These are phyloP conservation scores for Lachancea mirantina DNA, from an alignment of 805 yeast species.

Conservation along the genomic window DNA sequence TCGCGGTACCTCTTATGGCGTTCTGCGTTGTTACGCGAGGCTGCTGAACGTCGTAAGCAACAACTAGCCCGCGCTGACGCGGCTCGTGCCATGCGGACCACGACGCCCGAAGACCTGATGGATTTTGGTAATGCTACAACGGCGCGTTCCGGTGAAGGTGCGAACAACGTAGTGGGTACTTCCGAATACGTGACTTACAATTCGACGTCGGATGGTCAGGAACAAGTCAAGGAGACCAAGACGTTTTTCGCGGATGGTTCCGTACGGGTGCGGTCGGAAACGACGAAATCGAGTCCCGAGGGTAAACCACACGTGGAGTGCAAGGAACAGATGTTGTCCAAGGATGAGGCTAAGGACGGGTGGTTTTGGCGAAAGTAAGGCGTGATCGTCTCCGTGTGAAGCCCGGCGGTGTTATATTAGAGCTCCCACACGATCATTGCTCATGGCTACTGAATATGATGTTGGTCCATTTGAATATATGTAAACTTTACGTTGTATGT, in stretches of 20 bases:
- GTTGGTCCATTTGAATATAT: too few relatives aligned
- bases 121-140: too few relatives aligned
- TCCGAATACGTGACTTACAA: slow-evolving; percentile 33
- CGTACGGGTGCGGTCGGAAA: slow-evolving; percentile 33
- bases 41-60: slow-evolving; percentile 33
- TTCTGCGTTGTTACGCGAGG: slow-evolving; percentile 42
- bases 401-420: too few relatives aligned
- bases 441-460: too few relatives aligned
- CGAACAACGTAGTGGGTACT: slow-evolving; percentile 32
- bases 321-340: slow-evolving; percentile 18
- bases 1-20: slow-evolving; percentile 65
- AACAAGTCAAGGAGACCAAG: slow-evolving; percentile 33
- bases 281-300: slow-evolving; percentile 32
- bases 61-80: slow-evolving; percentile 1
- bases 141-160: slow-evolving; percentile 9
- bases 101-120: slow-evolving; percentile 25
- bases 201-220: slow-evolving; percentile 39
- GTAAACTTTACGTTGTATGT: too few relatives aligned
- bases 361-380: slow-evolving; percentile 10
- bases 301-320: slow-evolving; percentile 31
- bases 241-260: slow-evolving; percentile 40
- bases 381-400: too few relatives aligned
- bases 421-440: too few relatives aligned
- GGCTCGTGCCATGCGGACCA: neutral
- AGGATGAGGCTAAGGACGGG: slow-evolving; percentile 12